Evolutionary conservation across 1,284 basidiomycete genomes (phyloP).

Genomic region (Ustilago lituana): DNA sequence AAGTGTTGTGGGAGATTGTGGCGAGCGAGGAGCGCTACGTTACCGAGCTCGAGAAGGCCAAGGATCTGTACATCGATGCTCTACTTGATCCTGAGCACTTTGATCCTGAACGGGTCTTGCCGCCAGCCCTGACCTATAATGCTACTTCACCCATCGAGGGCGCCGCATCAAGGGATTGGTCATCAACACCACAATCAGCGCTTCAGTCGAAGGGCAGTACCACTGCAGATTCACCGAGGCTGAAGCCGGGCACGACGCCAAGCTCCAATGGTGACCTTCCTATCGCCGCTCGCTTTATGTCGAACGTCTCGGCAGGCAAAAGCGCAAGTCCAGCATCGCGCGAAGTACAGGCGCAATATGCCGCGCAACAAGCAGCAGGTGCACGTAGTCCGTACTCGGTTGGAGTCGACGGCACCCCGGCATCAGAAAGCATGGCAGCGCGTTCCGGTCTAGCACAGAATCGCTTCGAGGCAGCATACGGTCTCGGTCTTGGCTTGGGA

Average conservation of each 20-base stretch:
- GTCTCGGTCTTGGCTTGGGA: slow-evolving; percentile 48
- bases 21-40: slow-evolving; percentile 97
- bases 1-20: slow-evolving; percentile 97
- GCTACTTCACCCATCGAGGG: slow-evolving; percentile 1
- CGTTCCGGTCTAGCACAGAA: background rate
- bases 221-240: background rate
- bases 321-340: background rate
- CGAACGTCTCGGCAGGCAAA: slow-evolving; percentile 11
- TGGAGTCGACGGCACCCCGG: background rate
- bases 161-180: background rate
- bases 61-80: slow-evolving; percentile 89
- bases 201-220: background rate
- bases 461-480: slow-evolving; percentile 17
- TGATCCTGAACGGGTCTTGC: slow-evolving; percentile 25
- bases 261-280: slow-evolving; percentile 40
- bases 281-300: slow-evolving; percentile 58
- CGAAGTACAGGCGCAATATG: slow-evolving; percentile 6
- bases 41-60: slow-evolving; percentile 85
- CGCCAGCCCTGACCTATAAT: background rate
- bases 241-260: background rate
- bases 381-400: slow-evolving; percentile 30
- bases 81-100: slow-evolving; percentile 76
- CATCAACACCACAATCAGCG: background rate
- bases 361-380: slow-evolving; percentile 17
- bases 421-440: background rate